Base-by-base conservation (phyloP, 1,139 yeast genomes). In the Kodamaea plutei region DNA sequence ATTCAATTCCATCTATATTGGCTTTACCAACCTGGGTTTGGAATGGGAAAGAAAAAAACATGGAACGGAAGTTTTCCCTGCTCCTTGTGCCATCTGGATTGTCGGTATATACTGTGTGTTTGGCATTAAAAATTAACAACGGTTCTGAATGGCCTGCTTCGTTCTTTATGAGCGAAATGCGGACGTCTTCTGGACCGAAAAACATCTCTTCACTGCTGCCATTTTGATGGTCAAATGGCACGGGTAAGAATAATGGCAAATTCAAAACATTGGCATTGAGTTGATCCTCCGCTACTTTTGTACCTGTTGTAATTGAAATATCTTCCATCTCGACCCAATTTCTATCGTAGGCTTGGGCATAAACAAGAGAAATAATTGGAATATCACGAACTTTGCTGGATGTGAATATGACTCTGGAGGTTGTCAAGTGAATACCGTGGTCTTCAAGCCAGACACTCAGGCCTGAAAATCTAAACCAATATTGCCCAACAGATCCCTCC, bases 151-250 rank as follows among this genome's bases (percentile, higher is more conserved):
- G 41, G 1, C 66, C 64, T 13, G 41, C 34, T 6, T 44, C 35
- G 36, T 61, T 63, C 25, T 48, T 50, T 6, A 58, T 55, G 8
- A 64, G 39, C 3, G 64, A 30, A 4, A 64, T 45, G 22, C 69
- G 48, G 3, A 71, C 69, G 36, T 66, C 72, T 42, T 66, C 71
- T 1, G 72, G 65, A 0, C 73, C 73, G 29, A 60, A 54, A 35
- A 47, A 61, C 21, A 44, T 43, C 11, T 37, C 37, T 2, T 45
- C 36, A 10, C 43, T 34, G 17, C 44, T 33, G 22, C 47, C 41
- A 15, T 47, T 45, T 34, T 57, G 54, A 33, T 57, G 61, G 36
- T 41, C 58, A 25, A 58, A 50, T 2, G 69, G 69, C 16, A 63
- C 48, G 8, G 59, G 57, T 11, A 64, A 34, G 20, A 64, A 39